Conservation (phyloP, 2,329 filamentous ascomycete genomes). For the Escovopsis sp. region DNA sequence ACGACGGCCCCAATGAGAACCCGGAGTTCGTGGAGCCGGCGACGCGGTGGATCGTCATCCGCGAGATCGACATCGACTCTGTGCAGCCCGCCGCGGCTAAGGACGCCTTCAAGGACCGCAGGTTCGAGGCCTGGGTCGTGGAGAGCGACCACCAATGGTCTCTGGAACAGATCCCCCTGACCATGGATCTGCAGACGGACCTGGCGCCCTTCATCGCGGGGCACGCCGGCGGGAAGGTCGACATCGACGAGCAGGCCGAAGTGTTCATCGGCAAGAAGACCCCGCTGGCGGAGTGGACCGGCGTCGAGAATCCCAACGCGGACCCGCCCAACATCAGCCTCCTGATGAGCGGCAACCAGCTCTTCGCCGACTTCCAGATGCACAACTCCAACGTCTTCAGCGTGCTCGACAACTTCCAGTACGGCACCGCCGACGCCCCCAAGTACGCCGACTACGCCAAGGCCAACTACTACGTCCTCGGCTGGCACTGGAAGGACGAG, state of each 20-base stretch:
- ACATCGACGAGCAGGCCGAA: constrained; percentile 23
- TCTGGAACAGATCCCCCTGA: constrained; percentile 15
- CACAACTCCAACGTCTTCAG: constrained; percentile 27
- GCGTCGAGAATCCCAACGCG: neutral
- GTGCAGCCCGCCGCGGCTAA: constrained; percentile 4
- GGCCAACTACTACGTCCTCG: constrained; percentile 23
- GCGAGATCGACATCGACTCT: constrained; percentile 12
- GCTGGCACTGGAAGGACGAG: constrained; percentile 19
- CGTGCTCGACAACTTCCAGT: constrained; percentile 24
- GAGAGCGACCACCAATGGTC: constrained; percentile 21
- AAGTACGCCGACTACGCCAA: constrained; percentile 13
- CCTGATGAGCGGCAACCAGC: constrained; percentile 14
- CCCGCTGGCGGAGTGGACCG: constrained; percentile 4
- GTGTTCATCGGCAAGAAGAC: constrained; percentile 24
- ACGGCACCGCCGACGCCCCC: constrained; percentile 6
- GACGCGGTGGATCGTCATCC: constrained; percentile 22
- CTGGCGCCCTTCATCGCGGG: constrained; percentile 22
- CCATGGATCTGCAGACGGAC: constrained; percentile 23
- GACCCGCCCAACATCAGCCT: constrained; percentile 5
- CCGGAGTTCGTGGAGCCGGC: constrained; percentile 12
- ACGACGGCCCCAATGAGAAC: neutral
- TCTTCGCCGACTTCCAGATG: constrained; percentile 25
- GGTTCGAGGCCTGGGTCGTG: constrained; percentile 19
- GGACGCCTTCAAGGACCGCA: neutral
- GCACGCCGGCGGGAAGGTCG: constrained; percentile 2